phyloP scores from a whole-genome alignment of 1,139 yeast genomes.

The Entelexis sorbosivorans region DNA sequence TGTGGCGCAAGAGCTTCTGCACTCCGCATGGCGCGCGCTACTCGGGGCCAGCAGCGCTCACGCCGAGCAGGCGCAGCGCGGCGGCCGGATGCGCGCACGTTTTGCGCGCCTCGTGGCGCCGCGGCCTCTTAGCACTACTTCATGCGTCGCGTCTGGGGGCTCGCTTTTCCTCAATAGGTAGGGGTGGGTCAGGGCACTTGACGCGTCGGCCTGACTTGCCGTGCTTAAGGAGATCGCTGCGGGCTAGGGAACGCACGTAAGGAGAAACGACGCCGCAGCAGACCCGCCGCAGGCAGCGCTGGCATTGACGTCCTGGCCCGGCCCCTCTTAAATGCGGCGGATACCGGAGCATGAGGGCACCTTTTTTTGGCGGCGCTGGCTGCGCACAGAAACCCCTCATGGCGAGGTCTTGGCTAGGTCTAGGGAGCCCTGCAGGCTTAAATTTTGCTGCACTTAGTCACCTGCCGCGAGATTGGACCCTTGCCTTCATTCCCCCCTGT shows the following conservation, averaged over 20 bases:
- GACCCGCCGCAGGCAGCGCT: too few species aligned
- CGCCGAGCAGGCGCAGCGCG: too few species aligned
- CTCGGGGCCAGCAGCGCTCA: too few species aligned
- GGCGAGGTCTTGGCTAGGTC: background rate
- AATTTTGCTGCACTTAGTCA: conserved; percentile 1
- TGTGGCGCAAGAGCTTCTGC: too few species aligned
- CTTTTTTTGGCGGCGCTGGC: too few species aligned
- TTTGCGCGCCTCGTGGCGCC: background rate
- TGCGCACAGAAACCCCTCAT: too few species aligned
- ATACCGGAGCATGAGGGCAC: too few species aligned
- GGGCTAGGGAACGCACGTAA: background rate
- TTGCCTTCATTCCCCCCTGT: conserved; percentile 7
- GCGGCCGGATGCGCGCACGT: too few species aligned
- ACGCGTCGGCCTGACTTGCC: conserved; percentile 3
- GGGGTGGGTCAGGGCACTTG: background rate
- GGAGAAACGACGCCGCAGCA: background rate
- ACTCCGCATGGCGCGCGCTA: too few species aligned
- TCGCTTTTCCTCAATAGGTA: conserved; percentile 1
- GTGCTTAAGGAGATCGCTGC: conserved; percentile 1
- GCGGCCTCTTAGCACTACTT: background rate
- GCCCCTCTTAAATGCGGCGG: too few species aligned
- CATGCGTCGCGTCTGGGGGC: background rate
- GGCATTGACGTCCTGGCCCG: too few species aligned
- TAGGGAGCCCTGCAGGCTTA: background rate
- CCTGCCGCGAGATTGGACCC: conserved; percentile 2